Base-by-base conservation (phyloP, 306 rosid genomes). In the Castanea mollissima region DNA sequence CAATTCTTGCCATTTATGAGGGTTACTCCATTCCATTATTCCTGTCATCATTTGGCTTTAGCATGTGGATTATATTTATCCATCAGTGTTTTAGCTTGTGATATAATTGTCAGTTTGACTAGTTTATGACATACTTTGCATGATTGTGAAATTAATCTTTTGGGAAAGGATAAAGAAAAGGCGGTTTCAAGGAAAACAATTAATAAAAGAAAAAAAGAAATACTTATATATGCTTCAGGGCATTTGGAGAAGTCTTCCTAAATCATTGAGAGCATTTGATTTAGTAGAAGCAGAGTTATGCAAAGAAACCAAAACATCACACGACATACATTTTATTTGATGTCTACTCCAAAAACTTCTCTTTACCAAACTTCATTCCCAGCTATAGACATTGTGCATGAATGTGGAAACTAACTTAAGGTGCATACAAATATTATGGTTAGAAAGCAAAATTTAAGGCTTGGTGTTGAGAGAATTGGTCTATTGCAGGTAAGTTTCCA, bases 401-500 rank as follows among this genome's bases (percentile, higher is more conserved):
- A 49, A 49, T 13, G 18, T n/a, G 56, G 55, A 74, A 70, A 41
- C 52, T 18, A 57, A 75, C 52, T 21, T 9, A 15, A 59, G 65
- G 11, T 25, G 0, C 16, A 27, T 19, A 55, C 32, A 9, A 12
- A 46, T 52, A 62, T n/a, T 25, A 18, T 49, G 60, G 49, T 21
- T 57, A 59, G 59, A 59, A 58, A 69, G n/a, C 65, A 27, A 41
- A 41, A 25, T 32, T 27, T 29, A 54, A 57, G 69, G 5, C 59
- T 60, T 21, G 78, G 35, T 74, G 74, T 15, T 83, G 23, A 82
- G 54, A 55, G 20, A 74, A 55, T 32, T 32, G 74, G 23, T 75
- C 31, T 68, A 79, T 57, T 90, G 85, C 97, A 95, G 99, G 92
- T 85, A 58, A 95, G 94, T 83, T 87, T 92, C 70, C 93, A 79